Percentiles rank a stretch among this genome's conserved stretches.
Conservation (phyloP, 2,329 filamentous ascomycete genomes). For the Teratosphaeria zuluensis region DNA sequence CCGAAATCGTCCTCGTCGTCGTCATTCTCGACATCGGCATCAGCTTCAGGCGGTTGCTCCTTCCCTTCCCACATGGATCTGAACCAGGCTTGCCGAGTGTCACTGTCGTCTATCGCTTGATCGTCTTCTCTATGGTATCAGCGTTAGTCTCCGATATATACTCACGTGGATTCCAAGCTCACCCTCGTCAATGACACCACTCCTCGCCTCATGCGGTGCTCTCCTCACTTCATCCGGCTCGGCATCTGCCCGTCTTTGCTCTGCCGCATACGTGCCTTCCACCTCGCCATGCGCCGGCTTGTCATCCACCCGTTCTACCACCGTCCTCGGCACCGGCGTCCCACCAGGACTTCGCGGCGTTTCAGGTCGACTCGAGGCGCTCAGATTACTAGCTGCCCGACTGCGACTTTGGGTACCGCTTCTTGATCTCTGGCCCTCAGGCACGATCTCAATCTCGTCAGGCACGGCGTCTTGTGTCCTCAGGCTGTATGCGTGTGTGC, state of each 20-base stretch:
- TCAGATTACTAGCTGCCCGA: conserved; percentile 26
- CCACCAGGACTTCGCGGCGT: conserved; percentile 36
- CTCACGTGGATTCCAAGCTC: conserved; percentile 30
- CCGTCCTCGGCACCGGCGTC: conserved; percentile 46
- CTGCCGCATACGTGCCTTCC: conserved; percentile 50
- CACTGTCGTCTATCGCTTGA: conserved; percentile 25
- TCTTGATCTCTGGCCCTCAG: conserved; percentile 30
- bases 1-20: conserved; percentile 60
- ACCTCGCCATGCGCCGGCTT: conserved; percentile 51
- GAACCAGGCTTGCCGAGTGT: conserved; percentile 24
- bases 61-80: conserved; percentile 23
- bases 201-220: conserved; percentile 32
- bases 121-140: conserved; percentile 16
- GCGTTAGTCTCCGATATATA: background rate
- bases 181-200: conserved; percentile 42
- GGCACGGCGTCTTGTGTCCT: conserved; percentile 51
- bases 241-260: conserved; percentile 48
- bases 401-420: conserved; percentile 28
- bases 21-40: conserved; percentile 43
- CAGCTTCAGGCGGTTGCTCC: conserved; percentile 4
- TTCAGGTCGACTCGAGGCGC: conserved; percentile 34
- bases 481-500: conserved; percentile 50
- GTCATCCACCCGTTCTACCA: conserved; percentile 53
- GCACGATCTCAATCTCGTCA: conserved; percentile 52
- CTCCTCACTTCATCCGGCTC: conserved; percentile 47